Base-by-base conservation (phyloP, 139 green algal species). In the Microglena sp. region DNA sequence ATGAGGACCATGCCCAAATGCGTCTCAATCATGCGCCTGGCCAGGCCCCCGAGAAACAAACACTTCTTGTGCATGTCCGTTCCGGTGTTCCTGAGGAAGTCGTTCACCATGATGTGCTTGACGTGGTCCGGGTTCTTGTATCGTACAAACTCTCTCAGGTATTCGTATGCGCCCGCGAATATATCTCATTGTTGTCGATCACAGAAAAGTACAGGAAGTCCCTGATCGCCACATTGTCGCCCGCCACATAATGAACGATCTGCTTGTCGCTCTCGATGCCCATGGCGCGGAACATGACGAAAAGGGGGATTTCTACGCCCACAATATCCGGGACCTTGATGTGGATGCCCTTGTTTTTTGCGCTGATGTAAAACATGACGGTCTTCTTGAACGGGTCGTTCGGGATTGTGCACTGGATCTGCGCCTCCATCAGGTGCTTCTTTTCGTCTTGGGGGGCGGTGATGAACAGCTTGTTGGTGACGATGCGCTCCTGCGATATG, bases 381-480 rank as follows among this genome's bases (percentile, higher is more conserved):
- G 46, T 64, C 8, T 33, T 33, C 30, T 33, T 33, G 7, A 53
- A 6, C 11, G 33, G 53, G 32, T 30, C 32, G 8, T 36, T 61
- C 15, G 30, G 22, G 6, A 33, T 32, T 8, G 15, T 53, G 57
- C 33, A 64, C 15, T 33, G 32, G 31, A 64, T 64, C 21, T 6
- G 29, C 3, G 33, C 57, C 32, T 30, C 4, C 18, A n/a, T 24
- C 26, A n/a, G 22, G 27, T 30, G 22, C 11, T 54, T 53, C 15
- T 53, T n/a, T 3, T 31, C 22, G 32, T 64, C 33, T 8, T 62
- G 21, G 26, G n/a, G 4, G 55, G 5, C 5, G 5, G 6, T 71
- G 82, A 95, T 84, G 68, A 96, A 91, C 66, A 95, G 89, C 33
- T 86, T 73, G 78, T 96, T 96, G 72, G 92, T 95, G 32, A 74